phyloP scores from a whole-genome alignment of 225 moss, liverwort and hornwort species.

The Sphagnum tenellum region DNA sequence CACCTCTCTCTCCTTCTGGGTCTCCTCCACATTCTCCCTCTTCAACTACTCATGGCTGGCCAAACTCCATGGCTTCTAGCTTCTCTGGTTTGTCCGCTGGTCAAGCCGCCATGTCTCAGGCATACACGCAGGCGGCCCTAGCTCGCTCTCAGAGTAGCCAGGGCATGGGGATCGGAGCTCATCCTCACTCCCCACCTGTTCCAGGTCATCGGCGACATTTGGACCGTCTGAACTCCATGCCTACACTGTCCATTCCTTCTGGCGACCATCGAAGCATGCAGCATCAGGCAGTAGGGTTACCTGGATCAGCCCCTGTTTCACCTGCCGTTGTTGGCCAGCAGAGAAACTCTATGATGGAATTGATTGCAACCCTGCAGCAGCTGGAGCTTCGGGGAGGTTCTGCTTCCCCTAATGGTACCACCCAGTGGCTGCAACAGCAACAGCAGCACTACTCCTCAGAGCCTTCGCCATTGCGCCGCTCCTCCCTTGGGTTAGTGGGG shows the following conservation, averaged over 20 bases:
- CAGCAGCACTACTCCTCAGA: slow-evolving; percentile 49
- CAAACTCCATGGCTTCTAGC: slow-evolving; percentile 2
- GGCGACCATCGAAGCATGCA: slow-evolving; percentile 42
- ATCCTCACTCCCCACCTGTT: slow-evolving; percentile 26
- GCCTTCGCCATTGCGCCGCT: slow-evolving; percentile 87
- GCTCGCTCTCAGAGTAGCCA: slow-evolving; percentile 44
- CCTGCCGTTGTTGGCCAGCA: slow-evolving; percentile 27
- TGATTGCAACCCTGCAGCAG: slow-evolving; percentile 91
- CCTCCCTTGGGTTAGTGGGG: slow-evolving; percentile 82
- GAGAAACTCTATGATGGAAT: slow-evolving; percentile 55
- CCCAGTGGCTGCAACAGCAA: slow-evolving; percentile 44
- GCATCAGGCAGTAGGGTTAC: slow-evolving; percentile 24
- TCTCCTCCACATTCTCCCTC: slow-evolving; percentile 78
- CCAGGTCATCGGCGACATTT: slow-evolving; percentile 81
- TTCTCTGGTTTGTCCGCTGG: slow-evolving; percentile 29
- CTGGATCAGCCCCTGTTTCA: slow-evolving; percentile 64
- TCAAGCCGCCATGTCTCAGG: slow-evolving; percentile 33
- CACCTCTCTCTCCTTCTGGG: slow-evolving; percentile 71
- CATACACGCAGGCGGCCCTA: slow-evolving; percentile 28
- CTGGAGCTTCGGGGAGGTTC: slow-evolving; percentile 32
- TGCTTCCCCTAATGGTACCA: slow-evolving; percentile 22
- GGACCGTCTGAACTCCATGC: slow-evolving; percentile 93
- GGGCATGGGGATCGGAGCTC: slow-evolving; percentile 12
- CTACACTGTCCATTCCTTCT: slow-evolving; percentile 69
- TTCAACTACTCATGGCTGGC: slow-evolving; percentile 63